Conservation (phyloP, 768 basidiomycete species). For the Kwoniella europaea region DNA sequence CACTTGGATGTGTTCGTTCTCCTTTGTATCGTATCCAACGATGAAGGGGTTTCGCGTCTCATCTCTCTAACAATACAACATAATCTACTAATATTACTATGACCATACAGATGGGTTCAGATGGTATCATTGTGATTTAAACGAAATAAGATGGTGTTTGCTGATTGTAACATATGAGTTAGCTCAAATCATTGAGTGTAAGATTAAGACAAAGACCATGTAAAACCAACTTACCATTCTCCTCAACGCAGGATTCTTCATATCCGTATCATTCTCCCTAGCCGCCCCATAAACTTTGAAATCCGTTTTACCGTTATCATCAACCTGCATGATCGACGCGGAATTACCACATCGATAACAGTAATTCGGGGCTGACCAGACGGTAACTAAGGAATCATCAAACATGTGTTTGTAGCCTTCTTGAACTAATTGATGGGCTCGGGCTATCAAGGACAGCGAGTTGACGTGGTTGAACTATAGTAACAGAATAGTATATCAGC, state of each 20-base stretch:
- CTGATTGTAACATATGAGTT: conserved; percentile 7
- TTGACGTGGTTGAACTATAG: conserved; percentile 91
- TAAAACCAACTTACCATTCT: conserved; percentile 66
- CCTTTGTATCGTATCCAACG: background rate
- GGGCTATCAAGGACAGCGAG: conserved; percentile 80
- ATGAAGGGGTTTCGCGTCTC: background rate
- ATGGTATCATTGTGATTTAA: conserved; percentile 18
- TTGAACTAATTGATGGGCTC: conserved; percentile 90
- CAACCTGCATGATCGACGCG: conserved; percentile 85
- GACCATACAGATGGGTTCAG: conserved; percentile 11
- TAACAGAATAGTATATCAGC: background rate
- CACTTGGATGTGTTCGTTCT: background rate
- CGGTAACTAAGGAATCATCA: conserved; percentile 54
- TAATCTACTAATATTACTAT: background rate
- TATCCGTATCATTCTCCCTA: conserved; percentile 83
- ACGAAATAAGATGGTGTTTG: conserved; percentile 51
- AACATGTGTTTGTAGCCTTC: conserved; percentile 59
- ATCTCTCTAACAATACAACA: conserved; percentile 14
- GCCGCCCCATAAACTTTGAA: conserved; percentile 89
- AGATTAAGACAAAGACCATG: background rate
- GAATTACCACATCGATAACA: conserved; percentile 74
- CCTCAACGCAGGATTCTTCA: conserved; percentile 71
- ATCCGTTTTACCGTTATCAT: conserved; percentile 65
- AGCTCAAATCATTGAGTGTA: too few species aligned
- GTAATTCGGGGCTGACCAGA: conserved; percentile 59